Evolutionary conservation across 345 rosid genomes (phyloP), one percentile per base, ranked within the genome.

Genomic region (Schrenkiella parvula): DNA sequence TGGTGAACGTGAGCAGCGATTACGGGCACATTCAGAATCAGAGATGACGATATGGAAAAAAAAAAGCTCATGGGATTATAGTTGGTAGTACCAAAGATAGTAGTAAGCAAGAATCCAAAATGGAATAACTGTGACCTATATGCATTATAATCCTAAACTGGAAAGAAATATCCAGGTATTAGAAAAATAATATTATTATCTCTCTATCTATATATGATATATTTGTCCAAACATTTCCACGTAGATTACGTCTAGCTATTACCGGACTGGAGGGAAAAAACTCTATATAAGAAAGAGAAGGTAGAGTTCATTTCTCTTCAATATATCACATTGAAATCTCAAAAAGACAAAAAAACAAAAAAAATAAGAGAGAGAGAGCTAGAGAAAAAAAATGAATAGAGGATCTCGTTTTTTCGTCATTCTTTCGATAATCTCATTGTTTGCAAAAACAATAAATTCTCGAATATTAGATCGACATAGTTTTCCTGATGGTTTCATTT

Each of bases 401-500:
- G 18, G 54, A 6, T 63, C 17, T 22, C 5, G 28, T 54, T 64
- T 63, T 19, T 29, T 69, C 47, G 47, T 64, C 14, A 42, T 70
- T 15, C 10, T 76, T 63, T 37, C 12, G 31, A 70, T 48, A 0
- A 47, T 64, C 6, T 69, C 53, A 29, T 63, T 70, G 71, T 46
- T 76, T 5, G 17, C 32, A 4, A 64, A 44, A 0, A 38, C 10
- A 3, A 55, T 56, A 3, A 4, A 38, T 63, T 55, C 71, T 76
- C 22, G 0, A 44, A 17, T 1, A 37, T 15, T 77, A 31, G 50
- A 71, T 71, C 80, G 81, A 25, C 34, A 66, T 54, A 86, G 88
- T 54, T 88, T 88, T 61, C 91, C 95, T 0, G 52, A 85, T 5
- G 85, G 83, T 3, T 88, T 88, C 58, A 70, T 82, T 21, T 88